Evolutionary conservation across 1,284 basidiomycete species (phyloP).

Genomic region (Peniophora sp.): DNA sequence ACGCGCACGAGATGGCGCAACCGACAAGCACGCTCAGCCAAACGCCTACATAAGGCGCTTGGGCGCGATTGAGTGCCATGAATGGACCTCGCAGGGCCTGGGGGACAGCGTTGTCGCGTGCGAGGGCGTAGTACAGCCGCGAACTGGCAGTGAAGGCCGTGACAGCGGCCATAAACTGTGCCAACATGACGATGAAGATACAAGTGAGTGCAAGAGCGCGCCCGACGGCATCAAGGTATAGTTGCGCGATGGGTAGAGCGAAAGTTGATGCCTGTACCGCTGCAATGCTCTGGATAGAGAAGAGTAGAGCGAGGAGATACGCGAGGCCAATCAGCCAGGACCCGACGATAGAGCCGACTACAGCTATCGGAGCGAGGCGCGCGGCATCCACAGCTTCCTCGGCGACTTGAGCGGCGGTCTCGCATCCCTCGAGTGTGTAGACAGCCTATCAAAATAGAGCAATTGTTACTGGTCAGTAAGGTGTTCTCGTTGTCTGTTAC

Average conservation of each 20-base stretch:
- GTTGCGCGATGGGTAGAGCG: constrained; percentile 52
- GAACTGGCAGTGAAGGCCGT: constrained; percentile 58
- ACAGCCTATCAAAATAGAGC: constrained; percentile 31
- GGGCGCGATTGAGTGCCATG: constrained; percentile 43
- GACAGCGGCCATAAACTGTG: constrained; percentile 50
- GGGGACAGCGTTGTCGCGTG: constrained; percentile 43
- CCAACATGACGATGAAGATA: constrained; percentile 38
- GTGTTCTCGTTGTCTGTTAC: no score
- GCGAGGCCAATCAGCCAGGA: constrained; percentile 53
- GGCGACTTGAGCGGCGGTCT: constrained; percentile 55
- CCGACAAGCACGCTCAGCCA: constrained; percentile 49
- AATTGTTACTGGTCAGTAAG: no score
- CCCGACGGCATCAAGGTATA: constrained; percentile 50
- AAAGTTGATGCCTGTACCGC: constrained; percentile 40
- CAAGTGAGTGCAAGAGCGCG: constrained; percentile 40
- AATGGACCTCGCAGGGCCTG: constrained; percentile 31
- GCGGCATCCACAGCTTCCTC: constrained; percentile 53
- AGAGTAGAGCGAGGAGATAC: constrained; percentile 54
- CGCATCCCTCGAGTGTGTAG: constrained; percentile 56
- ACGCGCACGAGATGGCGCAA: constrained; percentile 49
- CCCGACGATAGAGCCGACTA: constrained; percentile 48
- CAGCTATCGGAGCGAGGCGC: constrained; percentile 46
- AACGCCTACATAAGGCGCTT: constrained; percentile 49
- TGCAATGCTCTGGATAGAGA: constrained; percentile 46
- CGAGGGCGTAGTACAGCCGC: constrained; percentile 47